Percentiles rank a stretch among this genome's conserved stretches.
Evolutionary conservation across 177 flowering plant genomes (phyloP).

Genomic region (Vitis hybrid): DNA sequence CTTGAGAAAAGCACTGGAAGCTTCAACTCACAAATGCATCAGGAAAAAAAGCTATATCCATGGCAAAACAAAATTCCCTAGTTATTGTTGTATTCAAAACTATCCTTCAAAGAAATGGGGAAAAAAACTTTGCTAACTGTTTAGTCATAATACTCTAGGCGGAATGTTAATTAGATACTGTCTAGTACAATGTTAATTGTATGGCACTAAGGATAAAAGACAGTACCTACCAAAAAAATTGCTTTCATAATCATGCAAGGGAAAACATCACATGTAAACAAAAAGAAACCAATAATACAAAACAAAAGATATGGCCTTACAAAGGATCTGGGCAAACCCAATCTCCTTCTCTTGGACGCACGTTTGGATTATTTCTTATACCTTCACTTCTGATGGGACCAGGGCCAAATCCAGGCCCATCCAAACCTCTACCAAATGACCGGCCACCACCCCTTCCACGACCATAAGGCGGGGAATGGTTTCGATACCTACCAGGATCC

Average conservation of each 20-base stretch:
- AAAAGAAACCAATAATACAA: neutral
- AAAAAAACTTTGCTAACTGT: too few species aligned
- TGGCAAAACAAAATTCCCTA: neutral
- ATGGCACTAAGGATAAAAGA: neutral
- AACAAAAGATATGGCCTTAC: constrained; percentile 46
- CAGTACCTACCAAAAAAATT: neutral
- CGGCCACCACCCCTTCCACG: constrained; percentile 67
- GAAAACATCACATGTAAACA: neutral
- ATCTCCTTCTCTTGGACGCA: constrained; percentile 92
- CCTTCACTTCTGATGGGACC: constrained; percentile 59
- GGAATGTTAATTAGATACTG: too few species aligned
- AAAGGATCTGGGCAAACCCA: constrained; percentile 79
- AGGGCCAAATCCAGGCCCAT: constrained; percentile 50
- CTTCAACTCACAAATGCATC: neutral
- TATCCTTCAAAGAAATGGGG: too few species aligned
- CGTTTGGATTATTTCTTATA: constrained; percentile 79
- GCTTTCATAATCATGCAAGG: too few species aligned
- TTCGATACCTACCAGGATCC: constrained; percentile 67
- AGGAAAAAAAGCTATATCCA: neutral
- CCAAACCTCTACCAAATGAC: constrained; percentile 56
- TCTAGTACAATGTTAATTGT: too few species aligned
- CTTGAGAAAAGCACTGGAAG: neutral
- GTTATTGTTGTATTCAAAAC: too few species aligned
- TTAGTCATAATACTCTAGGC: too few species aligned
- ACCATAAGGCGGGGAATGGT: constrained; percentile 64